Evolutionary conservation across 1,284 basidiomycete genomes (phyloP), one percentile per base, ranked within the genome.

Genomic region (Puccinia sorghi): DNA sequence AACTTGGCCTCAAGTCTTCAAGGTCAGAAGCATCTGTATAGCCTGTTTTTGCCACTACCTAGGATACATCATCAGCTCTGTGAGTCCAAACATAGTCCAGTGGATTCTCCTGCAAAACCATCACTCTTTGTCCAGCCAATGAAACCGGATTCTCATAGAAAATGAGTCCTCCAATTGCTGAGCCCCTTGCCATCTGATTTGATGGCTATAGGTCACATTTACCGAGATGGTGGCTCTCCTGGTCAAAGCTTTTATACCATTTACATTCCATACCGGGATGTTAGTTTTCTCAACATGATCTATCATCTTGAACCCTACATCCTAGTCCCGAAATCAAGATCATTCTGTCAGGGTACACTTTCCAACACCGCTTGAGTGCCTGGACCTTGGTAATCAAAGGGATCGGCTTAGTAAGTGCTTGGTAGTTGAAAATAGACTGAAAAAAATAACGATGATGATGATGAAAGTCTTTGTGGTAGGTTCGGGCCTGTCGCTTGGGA

Each of bases 251-350:
- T 91, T 91, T 81, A 90, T 90, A 11, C 90, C 90, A 75, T 90
- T 90, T 82, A 90, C 90, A 25, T 92, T 91, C 82, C 90, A 92
- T 83, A 92, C 90, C 50, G 90, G 90, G 86, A 91, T 91, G 83
- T 84, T 89, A 86, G n/a, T 67, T 13, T 52, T 15, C 25, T 3
- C 25, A 32, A 17, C 20, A 0, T 43, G 39, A 39, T 66, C 22
- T 15, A 69, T 69, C 17, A 48, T 13, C 46, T 11, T 64, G 57
- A 32, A 72, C 9, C 72, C 57, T 48, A 15, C 74, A 46, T 56
- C 43, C 72, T 50, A 56, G 91, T 81, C 90, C 90, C 20, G 90
- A 92, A 84, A 92, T 92, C 69, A 91, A 92, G 84, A 90, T 90
- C 64, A 91, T 92, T 78, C 86, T 92, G 37, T 88, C 89, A 59